Conservation (phyloP, 352 stramenopile genomes). For the Phytophthora podocarpi region DNA sequence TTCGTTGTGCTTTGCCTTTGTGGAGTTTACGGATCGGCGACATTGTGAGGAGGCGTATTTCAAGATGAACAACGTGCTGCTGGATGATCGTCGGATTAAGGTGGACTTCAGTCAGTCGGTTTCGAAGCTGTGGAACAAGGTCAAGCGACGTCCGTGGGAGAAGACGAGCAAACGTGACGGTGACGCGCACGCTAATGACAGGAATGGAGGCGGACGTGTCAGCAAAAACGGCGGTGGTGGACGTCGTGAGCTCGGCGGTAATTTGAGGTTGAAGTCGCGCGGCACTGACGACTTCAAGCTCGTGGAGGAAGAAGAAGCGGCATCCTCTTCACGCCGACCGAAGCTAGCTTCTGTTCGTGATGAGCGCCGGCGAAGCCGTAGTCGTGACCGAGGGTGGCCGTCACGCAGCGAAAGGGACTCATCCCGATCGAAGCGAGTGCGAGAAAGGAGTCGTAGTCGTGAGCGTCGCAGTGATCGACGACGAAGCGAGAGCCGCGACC, state of each 20-base stretch:
- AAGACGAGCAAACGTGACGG: constrained; percentile 60
- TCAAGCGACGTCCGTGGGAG: constrained; percentile 70
- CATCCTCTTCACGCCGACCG: constrained; percentile 5
- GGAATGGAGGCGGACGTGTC: constrained; percentile 16
- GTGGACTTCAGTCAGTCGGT: constrained; percentile 99
- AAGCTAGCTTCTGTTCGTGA: constrained; percentile 9
- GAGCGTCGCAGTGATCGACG: constrained; percentile 9
- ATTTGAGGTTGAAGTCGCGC: constrained; percentile 53
- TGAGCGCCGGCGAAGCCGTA: constrained; percentile 26
- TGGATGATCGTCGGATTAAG: constrained; percentile 96
- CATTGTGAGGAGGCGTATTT: constrained; percentile 97
- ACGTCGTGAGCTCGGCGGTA: constrained; percentile 35
- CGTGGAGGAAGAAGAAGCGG: constrained; percentile 47
- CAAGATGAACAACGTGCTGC: constrained; percentile 99
- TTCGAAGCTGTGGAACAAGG: constrained; percentile 97
- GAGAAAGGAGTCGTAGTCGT: constrained; percentile 10
- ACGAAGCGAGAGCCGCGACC: constrained; percentile 16
- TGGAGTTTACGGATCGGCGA: constrained; percentile 96
- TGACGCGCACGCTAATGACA: constrained; percentile 47
- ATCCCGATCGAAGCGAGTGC: constrained; percentile 18
- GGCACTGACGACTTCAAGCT: constrained; percentile 46
- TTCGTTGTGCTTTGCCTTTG: constrained; percentile 98
- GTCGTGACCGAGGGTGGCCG: constrained; percentile 17
- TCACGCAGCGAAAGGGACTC: constrained; percentile 11
- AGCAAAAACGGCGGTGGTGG: constrained; percentile 20